A percentile compares a stretch with the other conserved stretches of the same genome.
Evolutionary conservation across 306 rosid species (phyloP).

Genomic region (Mimosa bimucronata): DNA sequence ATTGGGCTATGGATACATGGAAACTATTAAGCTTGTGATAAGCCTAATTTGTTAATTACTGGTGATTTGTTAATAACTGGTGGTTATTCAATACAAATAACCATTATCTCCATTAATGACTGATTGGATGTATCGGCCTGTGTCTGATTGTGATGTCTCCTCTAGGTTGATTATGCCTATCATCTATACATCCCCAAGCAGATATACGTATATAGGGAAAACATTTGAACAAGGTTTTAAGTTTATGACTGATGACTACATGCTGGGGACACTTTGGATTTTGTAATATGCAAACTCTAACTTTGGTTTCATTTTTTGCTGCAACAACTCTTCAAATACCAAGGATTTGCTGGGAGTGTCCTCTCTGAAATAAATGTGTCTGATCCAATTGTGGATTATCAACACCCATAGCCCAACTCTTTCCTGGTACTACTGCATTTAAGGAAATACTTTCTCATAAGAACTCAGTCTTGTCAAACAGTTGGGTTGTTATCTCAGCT

Average conservation of each 20-base stretch:
- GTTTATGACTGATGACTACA: not conserved
- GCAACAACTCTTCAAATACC: slow-evolving; percentile 47
- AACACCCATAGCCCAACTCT: slow-evolving; percentile 35
- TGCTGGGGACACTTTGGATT: not conserved
- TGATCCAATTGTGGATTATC: slow-evolving; percentile 36
- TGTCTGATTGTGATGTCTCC: not conserved
- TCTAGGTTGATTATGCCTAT: not conserved
- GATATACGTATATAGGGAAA: too few relatives aligned
- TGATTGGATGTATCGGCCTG: not conserved
- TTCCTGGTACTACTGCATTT: slow-evolving; percentile 33
- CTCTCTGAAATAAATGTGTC: slow-evolving; percentile 44
- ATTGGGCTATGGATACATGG: not conserved
- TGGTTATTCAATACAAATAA: too few relatives aligned
- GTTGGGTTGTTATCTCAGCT: slow-evolving; percentile 12
- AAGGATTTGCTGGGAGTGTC: slow-evolving; percentile 45
- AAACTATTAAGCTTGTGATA: not conserved
- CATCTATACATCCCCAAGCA: too few relatives aligned
- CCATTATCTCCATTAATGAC: too few relatives aligned
- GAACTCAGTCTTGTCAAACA: slow-evolving; percentile 37
- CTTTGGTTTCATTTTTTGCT: slow-evolving; percentile 30
- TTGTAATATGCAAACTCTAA: slow-evolving; percentile 22
- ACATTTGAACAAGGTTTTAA: too few relatives aligned
- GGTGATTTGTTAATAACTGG: too few relatives aligned
- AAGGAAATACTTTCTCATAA: slow-evolving; percentile 38
- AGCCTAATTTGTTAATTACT: not conserved